phyloP scores from a whole-genome alignment of 2,329 filamentous ascomycete species.

The Aspergillus sp. region DNA sequence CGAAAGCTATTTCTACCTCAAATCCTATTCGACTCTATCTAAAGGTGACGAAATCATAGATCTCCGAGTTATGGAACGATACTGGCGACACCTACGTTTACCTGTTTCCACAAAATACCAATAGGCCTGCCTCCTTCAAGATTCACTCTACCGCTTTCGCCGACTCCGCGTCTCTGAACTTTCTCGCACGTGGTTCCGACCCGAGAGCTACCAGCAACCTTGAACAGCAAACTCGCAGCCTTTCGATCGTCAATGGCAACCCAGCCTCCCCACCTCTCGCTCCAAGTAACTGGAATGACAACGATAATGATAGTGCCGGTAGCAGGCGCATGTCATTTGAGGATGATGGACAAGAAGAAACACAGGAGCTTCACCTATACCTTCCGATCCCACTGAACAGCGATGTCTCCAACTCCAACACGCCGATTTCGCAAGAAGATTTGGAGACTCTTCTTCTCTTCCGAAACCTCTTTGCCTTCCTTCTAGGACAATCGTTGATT shows the following conservation, averaged over 20 bases:
- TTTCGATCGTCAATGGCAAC: slow-evolving; percentile 34
- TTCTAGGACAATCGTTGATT: slow-evolving; percentile 65
- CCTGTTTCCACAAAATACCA: slow-evolving; percentile 61
- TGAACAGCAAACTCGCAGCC: slow-evolving; percentile 34
- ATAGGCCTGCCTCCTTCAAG: slow-evolving; percentile 63
- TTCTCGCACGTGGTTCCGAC: slow-evolving; percentile 57
- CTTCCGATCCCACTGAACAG: slow-evolving; percentile 61
- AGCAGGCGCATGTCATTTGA: slow-evolving; percentile 52
- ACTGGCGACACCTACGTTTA: slow-evolving; percentile 67
- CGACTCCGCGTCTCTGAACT: slow-evolving; percentile 60
- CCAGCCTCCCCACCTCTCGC: slow-evolving; percentile 36
- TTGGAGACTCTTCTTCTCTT: slow-evolving; percentile 62
- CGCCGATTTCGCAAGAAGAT: slow-evolving; percentile 51
- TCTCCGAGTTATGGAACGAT: slow-evolving; percentile 66
- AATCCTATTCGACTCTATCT: background rate
- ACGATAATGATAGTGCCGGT: slow-evolving; percentile 50
- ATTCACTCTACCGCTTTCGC: slow-evolving; percentile 63
- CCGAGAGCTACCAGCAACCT: slow-evolving; percentile 47
- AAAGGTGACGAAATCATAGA: slow-evolving; percentile 39
- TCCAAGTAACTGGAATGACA: slow-evolving; percentile 38
- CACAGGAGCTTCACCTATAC: slow-evolving; percentile 58
- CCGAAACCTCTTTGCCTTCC: slow-evolving; percentile 67
- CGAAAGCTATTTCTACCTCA: background rate
- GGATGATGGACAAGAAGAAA: slow-evolving; percentile 51
- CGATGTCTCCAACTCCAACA: slow-evolving; percentile 47